Evolutionary conservation across 495 filamentous ascomycete species (phyloP).

Genomic region (Terfezia claveryi): DNA sequence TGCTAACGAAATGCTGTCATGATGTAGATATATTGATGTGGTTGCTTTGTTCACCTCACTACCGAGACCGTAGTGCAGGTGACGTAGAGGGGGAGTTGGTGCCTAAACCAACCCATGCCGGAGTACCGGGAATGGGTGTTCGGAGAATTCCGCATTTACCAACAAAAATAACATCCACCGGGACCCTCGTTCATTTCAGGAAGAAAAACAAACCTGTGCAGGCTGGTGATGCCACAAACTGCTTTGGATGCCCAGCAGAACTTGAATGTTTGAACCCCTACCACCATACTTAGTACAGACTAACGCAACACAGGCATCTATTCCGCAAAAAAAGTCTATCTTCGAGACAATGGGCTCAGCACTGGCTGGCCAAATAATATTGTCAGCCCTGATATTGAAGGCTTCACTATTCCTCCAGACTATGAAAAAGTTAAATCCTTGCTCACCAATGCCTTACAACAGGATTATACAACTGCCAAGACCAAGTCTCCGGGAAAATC

Average conservation of each 20-base stretch:
- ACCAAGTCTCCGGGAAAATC: slow-evolving; percentile 18
- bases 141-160: slow-evolving; percentile 42
- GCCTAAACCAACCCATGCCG: slow-evolving; percentile 7
- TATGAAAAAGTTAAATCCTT: slow-evolving; percentile 19
- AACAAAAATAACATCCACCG: slow-evolving; percentile 44
- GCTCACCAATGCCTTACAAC: slow-evolving; percentile 32
- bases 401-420: slow-evolving; percentile 23
- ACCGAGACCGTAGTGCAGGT: slow-evolving; percentile 2
- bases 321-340: slow-evolving; percentile 62
- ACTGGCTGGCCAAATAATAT: slow-evolving; percentile 66
- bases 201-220: slow-evolving; percentile 44
- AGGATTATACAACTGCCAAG: slow-evolving; percentile 41
- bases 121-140: neutral
- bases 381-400: slow-evolving; percentile 78
- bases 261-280: slow-evolving; percentile 32
- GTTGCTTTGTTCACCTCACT: slow-evolving; percentile 51
- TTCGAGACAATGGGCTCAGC: slow-evolving; percentile 30
- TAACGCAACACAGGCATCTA: slow-evolving; percentile 22
- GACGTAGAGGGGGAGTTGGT: neutral
- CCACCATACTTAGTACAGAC: no score
- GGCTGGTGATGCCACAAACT: slow-evolving; percentile 68
- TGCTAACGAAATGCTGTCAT: slow-evolving; percentile 87
- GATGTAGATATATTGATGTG: slow-evolving; percentile 83
- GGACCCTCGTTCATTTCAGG: slow-evolving; percentile 52
- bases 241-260: slow-evolving; percentile 55